These are phyloP conservation scores for Diaporthe citrichinensis DNA, from an alignment of 2,329 filamentous ascomycete genomes.

Conservation along the genomic window DNA sequence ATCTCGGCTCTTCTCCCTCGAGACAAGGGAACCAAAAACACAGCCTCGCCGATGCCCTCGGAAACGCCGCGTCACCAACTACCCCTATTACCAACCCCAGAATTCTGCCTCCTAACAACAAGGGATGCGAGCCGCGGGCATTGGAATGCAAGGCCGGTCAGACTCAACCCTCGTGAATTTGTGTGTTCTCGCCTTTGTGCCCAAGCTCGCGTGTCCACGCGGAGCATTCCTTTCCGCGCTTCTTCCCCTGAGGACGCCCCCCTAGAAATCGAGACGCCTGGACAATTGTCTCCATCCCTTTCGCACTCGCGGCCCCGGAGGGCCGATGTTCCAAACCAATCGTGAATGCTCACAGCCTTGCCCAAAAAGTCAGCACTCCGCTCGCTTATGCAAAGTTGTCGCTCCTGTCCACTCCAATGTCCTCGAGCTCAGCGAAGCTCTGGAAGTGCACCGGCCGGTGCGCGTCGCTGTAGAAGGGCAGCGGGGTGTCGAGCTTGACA, in stretches of 20 bases:
- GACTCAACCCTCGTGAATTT: constrained; percentile 7
- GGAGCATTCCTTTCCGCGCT: neutral
- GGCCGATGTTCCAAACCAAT: neutral
- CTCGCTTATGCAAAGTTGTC: constrained; percentile 88
- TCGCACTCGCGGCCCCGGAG: neutral
- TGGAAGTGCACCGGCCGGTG: constrained; percentile 97
- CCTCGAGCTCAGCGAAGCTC: constrained; percentile 96
- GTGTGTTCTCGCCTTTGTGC: neutral
- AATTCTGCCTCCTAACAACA: neutral
- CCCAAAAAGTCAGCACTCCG: neutral
- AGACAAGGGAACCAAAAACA: constrained; percentile 22
- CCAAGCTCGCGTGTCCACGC: neutral
- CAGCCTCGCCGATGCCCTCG: constrained; percentile 28
- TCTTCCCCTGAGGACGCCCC: neutral
- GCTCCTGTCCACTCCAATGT: constrained; percentile 92
- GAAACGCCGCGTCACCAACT: constrained; percentile 36
- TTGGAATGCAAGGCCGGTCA: neutral
- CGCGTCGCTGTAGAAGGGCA: constrained; percentile 90
- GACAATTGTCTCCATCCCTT: neutral
- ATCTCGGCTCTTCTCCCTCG: constrained; percentile 27
- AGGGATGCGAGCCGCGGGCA: neutral
- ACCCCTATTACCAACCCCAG: constrained; percentile 27
- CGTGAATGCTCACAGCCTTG: neutral
- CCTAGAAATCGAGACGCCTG: neutral
- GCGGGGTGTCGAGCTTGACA: constrained; percentile 93